A percentile compares a stretch with the other conserved stretches of the same genome.
Conservation (phyloP, 1,284 basidiomycete species). For the Volvariella surrecta region DNA sequence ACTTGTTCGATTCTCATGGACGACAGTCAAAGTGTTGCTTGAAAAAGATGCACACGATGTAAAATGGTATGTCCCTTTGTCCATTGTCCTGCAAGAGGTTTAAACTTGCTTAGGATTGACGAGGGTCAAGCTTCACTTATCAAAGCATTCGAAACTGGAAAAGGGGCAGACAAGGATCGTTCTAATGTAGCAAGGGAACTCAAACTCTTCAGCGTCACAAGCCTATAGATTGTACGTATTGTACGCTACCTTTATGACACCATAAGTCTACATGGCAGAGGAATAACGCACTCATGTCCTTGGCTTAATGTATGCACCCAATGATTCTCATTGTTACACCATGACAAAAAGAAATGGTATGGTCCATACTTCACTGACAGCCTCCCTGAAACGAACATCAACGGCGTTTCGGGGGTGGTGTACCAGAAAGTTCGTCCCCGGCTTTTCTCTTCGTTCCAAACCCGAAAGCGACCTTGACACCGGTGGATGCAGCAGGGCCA, state of each 20-base stretch:
- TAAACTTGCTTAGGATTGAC: constrained; percentile 51
- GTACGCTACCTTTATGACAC: not conserved
- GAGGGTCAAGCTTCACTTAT: constrained; percentile 71
- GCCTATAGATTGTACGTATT: constrained; percentile 12
- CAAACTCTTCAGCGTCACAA: constrained; percentile 55
- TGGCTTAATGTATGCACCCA: not conserved
- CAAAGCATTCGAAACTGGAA: constrained; percentile 62
- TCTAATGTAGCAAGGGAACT: constrained; percentile 65
- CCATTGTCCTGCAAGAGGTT: not conserved
- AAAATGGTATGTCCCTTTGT: constrained; percentile 55
- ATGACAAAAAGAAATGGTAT: not conserved
- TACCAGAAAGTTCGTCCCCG: constrained; percentile 41
- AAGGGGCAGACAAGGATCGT: constrained; percentile 63
- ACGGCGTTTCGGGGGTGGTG: constrained; percentile 35
- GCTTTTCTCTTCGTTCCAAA: constrained; percentile 73
- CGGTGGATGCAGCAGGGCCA: constrained; percentile 38
- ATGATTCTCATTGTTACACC: not conserved
- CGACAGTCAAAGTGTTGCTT: constrained; percentile 82
- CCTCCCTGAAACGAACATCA: constrained; percentile 10
- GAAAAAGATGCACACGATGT: constrained; percentile 75
- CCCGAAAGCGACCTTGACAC: constrained; percentile 68
- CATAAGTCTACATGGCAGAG: too few species aligned
- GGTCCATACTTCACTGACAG: not conserved
- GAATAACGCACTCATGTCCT: constrained; percentile 2
- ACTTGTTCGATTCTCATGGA: constrained; percentile 93